A percentile compares a stretch with the other conserved stretches of the same genome.
phyloP scores from a whole-genome alignment of 768 basidiomycete species.

The Macrolepiota albuminosa region DNA sequence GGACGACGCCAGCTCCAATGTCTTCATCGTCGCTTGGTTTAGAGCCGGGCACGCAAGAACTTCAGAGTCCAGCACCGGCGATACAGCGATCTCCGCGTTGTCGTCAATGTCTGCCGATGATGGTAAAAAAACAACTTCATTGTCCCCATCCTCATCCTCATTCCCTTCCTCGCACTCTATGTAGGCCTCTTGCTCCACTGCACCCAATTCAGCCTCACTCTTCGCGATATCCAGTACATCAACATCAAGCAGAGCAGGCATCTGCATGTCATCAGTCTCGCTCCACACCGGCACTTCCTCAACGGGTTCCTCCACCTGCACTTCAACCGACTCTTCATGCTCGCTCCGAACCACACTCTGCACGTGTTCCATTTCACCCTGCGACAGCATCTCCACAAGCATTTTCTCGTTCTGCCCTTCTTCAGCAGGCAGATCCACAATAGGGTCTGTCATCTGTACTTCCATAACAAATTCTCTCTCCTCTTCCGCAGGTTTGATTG shows the following conservation, averaged over 20 bases:
- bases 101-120: not conserved
- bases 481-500: not conserved
- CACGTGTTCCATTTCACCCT: not conserved
- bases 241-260: not conserved
- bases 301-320: not conserved
- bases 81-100: not conserved
- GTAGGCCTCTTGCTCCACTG: not conserved
- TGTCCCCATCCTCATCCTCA: not conserved
- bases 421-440: not conserved
- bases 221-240: not conserved
- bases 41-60: not conserved
- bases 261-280: not conserved
- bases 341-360: not conserved
- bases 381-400: not conserved
- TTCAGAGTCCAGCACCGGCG: not conserved
- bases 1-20: not conserved
- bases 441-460: not conserved
- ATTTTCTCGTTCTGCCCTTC: not conserved
- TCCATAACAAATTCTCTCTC: not conserved
- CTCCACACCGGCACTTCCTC: not conserved
- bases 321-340: not conserved
- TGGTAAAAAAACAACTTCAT: not conserved
- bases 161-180: not conserved
- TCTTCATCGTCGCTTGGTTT: not conserved
- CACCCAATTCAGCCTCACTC: not conserved